A percentile compares a stretch with the other conserved stretches of the same genome.
Evolutionary conservation across 2,329 filamentous ascomycete species (phyloP).

Genomic region (Cercospora brassicicola): DNA sequence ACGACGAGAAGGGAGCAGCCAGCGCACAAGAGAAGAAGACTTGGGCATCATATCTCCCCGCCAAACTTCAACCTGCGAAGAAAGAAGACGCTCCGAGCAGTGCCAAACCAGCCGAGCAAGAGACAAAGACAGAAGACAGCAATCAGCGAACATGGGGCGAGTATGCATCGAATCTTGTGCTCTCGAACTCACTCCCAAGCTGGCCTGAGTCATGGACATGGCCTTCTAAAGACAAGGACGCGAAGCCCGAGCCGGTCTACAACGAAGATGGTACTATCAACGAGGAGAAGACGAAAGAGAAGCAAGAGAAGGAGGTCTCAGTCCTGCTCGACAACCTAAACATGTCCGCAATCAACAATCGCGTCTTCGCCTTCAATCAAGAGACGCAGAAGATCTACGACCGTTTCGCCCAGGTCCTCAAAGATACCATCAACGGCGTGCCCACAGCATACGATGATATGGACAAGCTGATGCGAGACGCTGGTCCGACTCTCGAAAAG

Average conservation of each 20-base stretch:
- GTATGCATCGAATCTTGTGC: conserved; percentile 34
- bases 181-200: conserved; percentile 31
- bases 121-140: conserved; percentile 1
- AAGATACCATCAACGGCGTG: conserved; percentile 87
- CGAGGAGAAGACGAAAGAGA: conserved; percentile 45
- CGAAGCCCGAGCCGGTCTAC: conserved; percentile 39
- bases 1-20: conserved; percentile 31
- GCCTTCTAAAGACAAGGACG: conserved; percentile 34
- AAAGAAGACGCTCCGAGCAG: conserved; percentile 1
- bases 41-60: conserved; percentile 40
- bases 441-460: conserved; percentile 92
- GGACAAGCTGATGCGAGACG: conserved; percentile 64
- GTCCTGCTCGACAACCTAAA: conserved; percentile 81
- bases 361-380: conserved; percentile 77
- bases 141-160: conserved; percentile 35
- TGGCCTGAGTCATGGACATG: conserved; percentile 26
- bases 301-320: conserved; percentile 71
- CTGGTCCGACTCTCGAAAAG: conserved; percentile 63
- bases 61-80: conserved; percentile 20
- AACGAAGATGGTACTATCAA: conserved; percentile 41
- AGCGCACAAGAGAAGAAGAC: conserved; percentile 38
- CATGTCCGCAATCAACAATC: conserved; percentile 79
- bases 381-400: conserved; percentile 80
- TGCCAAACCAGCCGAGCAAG: conserved; percentile 3
- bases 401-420: conserved; percentile 85